Evolutionary conservation across 768 basidiomycete species (phyloP), one percentile per base, ranked within the genome.

Genomic region (Suillus sp.): DNA sequence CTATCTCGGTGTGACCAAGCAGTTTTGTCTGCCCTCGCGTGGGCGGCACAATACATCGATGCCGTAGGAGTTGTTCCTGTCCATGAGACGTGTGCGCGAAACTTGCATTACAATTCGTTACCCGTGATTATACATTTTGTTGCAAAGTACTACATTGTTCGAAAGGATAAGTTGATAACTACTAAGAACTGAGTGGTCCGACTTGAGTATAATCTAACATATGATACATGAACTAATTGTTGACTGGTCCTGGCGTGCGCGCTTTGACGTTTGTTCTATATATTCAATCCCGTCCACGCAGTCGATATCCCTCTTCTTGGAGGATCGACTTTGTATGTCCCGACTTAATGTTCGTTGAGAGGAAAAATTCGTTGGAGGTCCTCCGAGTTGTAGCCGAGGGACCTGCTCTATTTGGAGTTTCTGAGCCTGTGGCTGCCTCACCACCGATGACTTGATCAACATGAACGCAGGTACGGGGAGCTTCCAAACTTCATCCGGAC

Each of bases 31-130:
- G 8, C 14, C 20, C 22, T 22, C 14, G 54, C 8, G n/a, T 25
- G n/a, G 22, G 35, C n/a, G 8, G 2, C 7, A 34, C 11, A 34
- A 54, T 14, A 35, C 9, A 6, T n/a, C n/a, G 1, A 37, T 18
- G 34, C 2, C 13, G n/a, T 35, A 14, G 53, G 65, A 59, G 65
- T 68, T 38, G 53, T 25, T 54, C 54, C n/a, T 16, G 22, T 22
- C n/a, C 35, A 35, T 22, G 6, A 25, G 22, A 37, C 10, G 5
- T 50, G 35, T 2, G 11, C 11, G 35, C 16, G 9, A 40, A 40
- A 27, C 25, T 57, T 38, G 7, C 22, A 35, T 4, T 11, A 53
- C 30, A 20, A 32, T 53, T 53, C 20, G 35, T 9, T 35, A 34
- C 11, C 30, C 53, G 34, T 38, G 55, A 56, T 56, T 11, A 25